phyloP scores from a whole-genome alignment of 2,329 filamentous ascomycete species.

The Trichoderma sp. region DNA sequence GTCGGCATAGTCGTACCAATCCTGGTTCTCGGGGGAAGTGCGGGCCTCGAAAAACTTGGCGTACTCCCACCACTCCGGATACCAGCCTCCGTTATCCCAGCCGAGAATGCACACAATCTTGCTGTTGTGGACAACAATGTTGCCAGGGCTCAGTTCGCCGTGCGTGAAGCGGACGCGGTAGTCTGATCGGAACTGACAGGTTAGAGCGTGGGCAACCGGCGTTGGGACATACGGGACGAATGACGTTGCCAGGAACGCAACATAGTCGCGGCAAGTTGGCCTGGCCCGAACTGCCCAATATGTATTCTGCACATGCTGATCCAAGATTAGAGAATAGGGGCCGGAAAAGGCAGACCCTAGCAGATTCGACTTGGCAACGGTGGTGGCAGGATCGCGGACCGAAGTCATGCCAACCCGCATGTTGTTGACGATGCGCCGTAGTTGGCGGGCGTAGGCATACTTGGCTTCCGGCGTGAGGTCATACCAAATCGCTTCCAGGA shows the following conservation, averaged over 20 bases:
- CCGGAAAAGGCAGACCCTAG: conserved; percentile 33
- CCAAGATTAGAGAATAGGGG: conserved; percentile 35
- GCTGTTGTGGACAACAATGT: conserved; percentile 37
- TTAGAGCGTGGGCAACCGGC: conserved; percentile 32
- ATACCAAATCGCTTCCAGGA: conserved; percentile 39
- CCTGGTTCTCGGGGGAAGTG: conserved; percentile 35
- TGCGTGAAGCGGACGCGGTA: conserved; percentile 35
- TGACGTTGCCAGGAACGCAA: conserved; percentile 36
- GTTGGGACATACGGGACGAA: conserved; percentile 35
- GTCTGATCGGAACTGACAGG: conserved; percentile 30
- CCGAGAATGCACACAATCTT: conserved; percentile 36
- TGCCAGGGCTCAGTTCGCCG: conserved; percentile 36
- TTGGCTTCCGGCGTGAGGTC: conserved; percentile 33
- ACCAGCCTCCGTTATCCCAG: conserved; percentile 41
- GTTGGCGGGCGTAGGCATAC: conserved; percentile 34
- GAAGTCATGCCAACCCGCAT: conserved; percentile 30
- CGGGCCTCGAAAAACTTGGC: conserved; percentile 41
- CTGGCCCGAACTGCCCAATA: conserved; percentile 37
- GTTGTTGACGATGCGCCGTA: conserved; percentile 35
- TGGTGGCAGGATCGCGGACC: background rate
- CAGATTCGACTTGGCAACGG: background rate
- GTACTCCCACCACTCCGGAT: conserved; percentile 43
- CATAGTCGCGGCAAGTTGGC: conserved; percentile 32
- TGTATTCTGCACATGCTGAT: conserved; percentile 36
- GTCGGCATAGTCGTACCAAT: conserved; percentile 40